These are phyloP conservation scores for Tuber melanosporum DNA, from an alignment of 495 filamentous ascomycete genomes.

Conservation along the genomic window DNA sequence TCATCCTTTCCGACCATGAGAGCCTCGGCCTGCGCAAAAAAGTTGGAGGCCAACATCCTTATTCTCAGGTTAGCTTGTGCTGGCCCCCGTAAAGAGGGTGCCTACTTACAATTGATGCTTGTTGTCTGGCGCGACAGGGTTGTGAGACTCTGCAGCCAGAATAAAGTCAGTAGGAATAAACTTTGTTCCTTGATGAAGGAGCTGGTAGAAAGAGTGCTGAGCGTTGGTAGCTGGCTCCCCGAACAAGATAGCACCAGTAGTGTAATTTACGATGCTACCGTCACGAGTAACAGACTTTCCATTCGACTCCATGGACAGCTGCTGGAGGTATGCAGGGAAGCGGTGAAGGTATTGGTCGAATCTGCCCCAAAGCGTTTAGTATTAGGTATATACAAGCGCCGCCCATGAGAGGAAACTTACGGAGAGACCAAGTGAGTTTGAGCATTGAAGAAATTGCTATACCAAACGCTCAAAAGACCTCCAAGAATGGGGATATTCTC, in stretches of 20 bases:
- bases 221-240: constrained; percentile 98
- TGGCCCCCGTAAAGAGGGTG: background rate
- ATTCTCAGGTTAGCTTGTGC: background rate
- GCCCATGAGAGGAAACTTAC: constrained; percentile 45
- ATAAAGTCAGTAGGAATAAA: constrained; percentile 98
- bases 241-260: constrained; percentile 88
- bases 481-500: constrained; percentile 91
- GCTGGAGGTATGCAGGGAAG: constrained; percentile 97
- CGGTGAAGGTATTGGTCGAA: constrained; percentile 99
- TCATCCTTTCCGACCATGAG: constrained; percentile 97
- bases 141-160: constrained; percentile 90
- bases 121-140: constrained; percentile 74
- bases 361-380: constrained; percentile 41
- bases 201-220: constrained; percentile 99
- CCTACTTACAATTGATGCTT: constrained; percentile 72
- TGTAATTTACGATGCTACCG: constrained; percentile 91
- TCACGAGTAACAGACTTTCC: constrained; percentile 92
- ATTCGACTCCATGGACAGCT: constrained; percentile 99
- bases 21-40: constrained; percentile 94
- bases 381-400: constrained; percentile 5
- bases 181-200: constrained; percentile 97
- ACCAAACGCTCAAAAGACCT: constrained; percentile 93
- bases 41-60: constrained; percentile 95
- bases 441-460: constrained; percentile 95
- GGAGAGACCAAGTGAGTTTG: constrained; percentile 96